phyloP scores from a whole-genome alignment of 2,329 filamentous ascomycete species.

The Chaetomium sp. region DNA sequence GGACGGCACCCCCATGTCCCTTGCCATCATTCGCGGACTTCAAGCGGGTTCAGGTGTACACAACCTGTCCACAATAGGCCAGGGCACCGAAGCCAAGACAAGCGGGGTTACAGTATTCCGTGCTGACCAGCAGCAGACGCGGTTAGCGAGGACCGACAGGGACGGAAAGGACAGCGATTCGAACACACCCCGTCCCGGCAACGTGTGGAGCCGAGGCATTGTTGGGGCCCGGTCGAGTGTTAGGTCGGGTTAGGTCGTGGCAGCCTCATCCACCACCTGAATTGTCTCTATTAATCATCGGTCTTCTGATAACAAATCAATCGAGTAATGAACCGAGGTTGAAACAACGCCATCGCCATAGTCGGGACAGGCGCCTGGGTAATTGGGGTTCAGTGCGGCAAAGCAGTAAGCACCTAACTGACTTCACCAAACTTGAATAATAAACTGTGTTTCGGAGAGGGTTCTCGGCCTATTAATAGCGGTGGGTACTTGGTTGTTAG shows the following conservation, averaged over 20 bases:
- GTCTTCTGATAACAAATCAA: background rate
- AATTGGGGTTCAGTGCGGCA: background rate
- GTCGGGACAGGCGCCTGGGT: background rate
- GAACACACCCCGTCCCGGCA: background rate
- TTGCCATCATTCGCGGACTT: background rate
- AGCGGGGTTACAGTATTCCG: background rate
- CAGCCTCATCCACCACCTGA: background rate
- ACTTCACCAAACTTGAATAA: background rate
- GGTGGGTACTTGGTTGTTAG: background rate
- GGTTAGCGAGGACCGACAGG: background rate
- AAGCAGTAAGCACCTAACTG: background rate
- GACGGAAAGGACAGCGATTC: background rate
- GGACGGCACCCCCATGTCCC: too few relatives aligned
- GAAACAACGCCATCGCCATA: background rate
- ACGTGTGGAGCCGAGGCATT: background rate
- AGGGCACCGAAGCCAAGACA: slow-evolving; percentile 1
- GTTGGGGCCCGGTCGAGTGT: too few relatives aligned
- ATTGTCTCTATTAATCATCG: background rate
- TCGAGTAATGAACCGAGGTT: background rate
- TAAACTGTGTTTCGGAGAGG: background rate
- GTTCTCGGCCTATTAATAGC: slow-evolving; percentile 12
- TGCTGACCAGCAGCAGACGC: background rate
- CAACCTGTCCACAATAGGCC: background rate
- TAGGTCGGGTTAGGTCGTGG: background rate
- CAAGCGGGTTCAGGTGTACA: background rate